A percentile compares a stretch with the other conserved stretches of the same genome.
phyloP scores from a whole-genome alignment of 176 grass and related monocot species.

The Carex littledalei region DNA sequence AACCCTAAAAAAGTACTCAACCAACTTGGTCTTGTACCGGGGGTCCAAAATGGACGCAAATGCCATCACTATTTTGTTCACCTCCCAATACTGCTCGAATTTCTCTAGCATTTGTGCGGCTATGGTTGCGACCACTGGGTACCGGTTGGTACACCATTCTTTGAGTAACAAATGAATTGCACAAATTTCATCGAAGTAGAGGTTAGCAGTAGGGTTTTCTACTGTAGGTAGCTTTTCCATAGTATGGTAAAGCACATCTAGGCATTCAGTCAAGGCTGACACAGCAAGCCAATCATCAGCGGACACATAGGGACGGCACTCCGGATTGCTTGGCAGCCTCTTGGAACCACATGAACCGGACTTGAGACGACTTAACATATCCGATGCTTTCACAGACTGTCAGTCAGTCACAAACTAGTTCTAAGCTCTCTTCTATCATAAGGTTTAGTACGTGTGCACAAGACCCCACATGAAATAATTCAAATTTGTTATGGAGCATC shows the following conservation, averaged over 20 bases:
- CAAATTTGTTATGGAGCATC: constrained; percentile 57
- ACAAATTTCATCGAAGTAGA: constrained; percentile 98
- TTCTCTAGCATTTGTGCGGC: constrained; percentile 77
- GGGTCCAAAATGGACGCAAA: constrained; percentile 97
- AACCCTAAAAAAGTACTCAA: constrained; percentile 82
- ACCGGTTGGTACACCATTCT: constrained; percentile 64
- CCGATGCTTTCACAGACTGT: constrained; percentile 53
- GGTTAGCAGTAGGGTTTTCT: constrained; percentile 65
- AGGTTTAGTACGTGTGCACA: constrained; percentile 70
- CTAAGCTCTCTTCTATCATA: constrained; percentile 74
- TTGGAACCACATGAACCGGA: constrained; percentile 58
- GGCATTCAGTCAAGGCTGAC: constrained; percentile 65
- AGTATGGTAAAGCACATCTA: constrained; percentile 81
- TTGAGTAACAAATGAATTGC: constrained; percentile 87
- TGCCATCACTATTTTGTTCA: constrained; percentile 72
- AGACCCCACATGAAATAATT: constrained; percentile 63
- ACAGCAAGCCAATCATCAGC: constrained; percentile 73
- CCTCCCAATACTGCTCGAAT: constrained; percentile 81
- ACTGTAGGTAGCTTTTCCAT: constrained; percentile 72
- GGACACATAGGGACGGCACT: constrained; percentile 51
- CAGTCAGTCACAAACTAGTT: constrained; percentile 44
- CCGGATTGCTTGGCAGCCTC: constrained; percentile 54
- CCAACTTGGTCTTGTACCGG: constrained; percentile 93
- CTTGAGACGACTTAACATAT: constrained; percentile 71
- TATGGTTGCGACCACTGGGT: constrained; percentile 58